Evolutionary conservation across 2,329 filamentous ascomycete genomes (phyloP), one percentile per base, ranked within the genome.

Genomic region (Zymoseptoria ardabiliae): DNA sequence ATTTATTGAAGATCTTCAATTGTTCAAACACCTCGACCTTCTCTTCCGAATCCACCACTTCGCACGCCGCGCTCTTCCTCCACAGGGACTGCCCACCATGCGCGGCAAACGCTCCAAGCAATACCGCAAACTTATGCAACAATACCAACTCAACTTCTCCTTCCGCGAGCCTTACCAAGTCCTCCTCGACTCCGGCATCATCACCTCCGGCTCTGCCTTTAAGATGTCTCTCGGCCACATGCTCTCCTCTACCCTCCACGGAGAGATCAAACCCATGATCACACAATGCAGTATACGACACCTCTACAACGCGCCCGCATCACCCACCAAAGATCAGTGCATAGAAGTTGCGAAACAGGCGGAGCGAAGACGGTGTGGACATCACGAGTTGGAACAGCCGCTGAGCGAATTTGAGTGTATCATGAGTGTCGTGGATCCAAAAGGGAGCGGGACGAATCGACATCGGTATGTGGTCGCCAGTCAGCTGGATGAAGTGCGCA

Each of bases 121-220:
- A 69, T 91, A 91, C 74, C 85, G 87, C 72, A 97, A 97, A 85
- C 85, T 97, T 70, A 95, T 99, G 87, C 87, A 91, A 76, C 88
- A 93, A 72, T 96, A 92, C 82, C 85, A 87, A 71, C 82, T 93
- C 74, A 86, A 85, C 61, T 97, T 96, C 73, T 88, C 89, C 61
- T 97, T 97, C 75, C 90, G 92, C 67, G 89, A 94, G 76, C 91
- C 94, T 10, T 97, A 97, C 77, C 94, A 97, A 77, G 87, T 96
- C 55, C 79, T 96, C 50, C 86, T 97, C 62, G 92, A 96, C 72
- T 89, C 90, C 60, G 85, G 91, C 65, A 90, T 97, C 68, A 83
- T 97, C 55, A 82, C 84, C 70, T 90, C 95, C 72, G 86, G 91
- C 21, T 85, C 88, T 65, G 84, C 85, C 54, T 94, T 89, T 78